Percentiles rank a stretch among this genome's conserved stretches.
phyloP scores from a whole-genome alignment of 495 filamentous ascomycete species.

The Thermochaetoides thermophila region DNA sequence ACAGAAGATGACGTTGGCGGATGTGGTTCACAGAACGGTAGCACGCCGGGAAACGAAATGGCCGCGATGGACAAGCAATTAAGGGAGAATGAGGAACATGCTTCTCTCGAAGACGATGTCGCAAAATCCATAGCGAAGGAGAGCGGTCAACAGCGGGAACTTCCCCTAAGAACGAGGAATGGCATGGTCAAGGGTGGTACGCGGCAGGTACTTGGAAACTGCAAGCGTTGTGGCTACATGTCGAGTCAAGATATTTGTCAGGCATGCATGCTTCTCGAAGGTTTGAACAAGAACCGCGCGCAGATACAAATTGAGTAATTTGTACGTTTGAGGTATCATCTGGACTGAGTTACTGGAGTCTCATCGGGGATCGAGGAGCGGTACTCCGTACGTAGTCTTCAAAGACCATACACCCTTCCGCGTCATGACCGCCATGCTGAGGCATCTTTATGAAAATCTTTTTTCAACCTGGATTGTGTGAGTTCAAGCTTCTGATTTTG shows the following conservation, averaged over 20 bases:
- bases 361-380: no score
- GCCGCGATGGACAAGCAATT: slow-evolving; percentile 78
- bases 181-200: slow-evolving; percentile 14
- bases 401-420: background rate
- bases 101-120: slow-evolving; percentile 58
- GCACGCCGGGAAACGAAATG: slow-evolving; percentile 70
- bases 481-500: background rate
- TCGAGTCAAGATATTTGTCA: slow-evolving; percentile 93
- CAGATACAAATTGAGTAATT: slow-evolving; percentile 47
- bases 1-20: slow-evolving; percentile 52
- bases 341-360: no score
- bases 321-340: no score
- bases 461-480: slow-evolving; percentile 33
- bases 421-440: background rate
- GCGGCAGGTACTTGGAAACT: slow-evolving; percentile 67
- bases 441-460: slow-evolving; percentile 26
- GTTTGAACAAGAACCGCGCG: slow-evolving; percentile 79
- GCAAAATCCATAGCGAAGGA: slow-evolving; percentile 21
- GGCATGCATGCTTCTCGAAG: slow-evolving; percentile 80
- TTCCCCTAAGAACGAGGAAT: slow-evolving; percentile 8
- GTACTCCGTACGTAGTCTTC: no score
- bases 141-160: slow-evolving; percentile 6
- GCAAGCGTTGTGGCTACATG: slow-evolving; percentile 82
- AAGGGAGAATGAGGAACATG: slow-evolving; percentile 48
- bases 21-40: slow-evolving; percentile 61